Evolutionary conservation across 1,139 yeast genomes (phyloP).

Genomic region (Schwanniomyces etchellsii): DNA sequence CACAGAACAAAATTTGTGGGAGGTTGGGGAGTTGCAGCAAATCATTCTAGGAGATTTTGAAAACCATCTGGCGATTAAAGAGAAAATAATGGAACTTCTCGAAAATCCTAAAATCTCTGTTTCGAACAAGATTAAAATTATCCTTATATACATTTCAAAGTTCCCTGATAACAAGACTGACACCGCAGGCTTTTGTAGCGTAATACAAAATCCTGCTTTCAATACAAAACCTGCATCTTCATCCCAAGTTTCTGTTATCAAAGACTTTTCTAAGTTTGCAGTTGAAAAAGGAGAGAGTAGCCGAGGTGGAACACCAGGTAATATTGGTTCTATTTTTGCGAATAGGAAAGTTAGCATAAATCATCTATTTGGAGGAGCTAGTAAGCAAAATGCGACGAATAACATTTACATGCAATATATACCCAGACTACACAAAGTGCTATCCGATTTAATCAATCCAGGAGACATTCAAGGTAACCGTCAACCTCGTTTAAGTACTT

Average conservation of each 20-base stretch:
- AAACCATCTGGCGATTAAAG: conserved; percentile 22
- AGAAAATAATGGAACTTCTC: conserved; percentile 21
- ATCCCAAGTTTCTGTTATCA: conserved; percentile 28
- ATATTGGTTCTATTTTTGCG: conserved; percentile 20
- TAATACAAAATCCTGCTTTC: conserved; percentile 23
- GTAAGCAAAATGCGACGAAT: conserved; percentile 25
- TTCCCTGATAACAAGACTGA: conserved; percentile 33
- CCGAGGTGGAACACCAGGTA: no score
- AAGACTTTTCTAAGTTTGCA: conserved; percentile 19
- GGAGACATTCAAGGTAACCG: conserved; percentile 7
- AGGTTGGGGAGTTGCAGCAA: conserved; percentile 87
- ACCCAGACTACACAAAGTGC: conserved; percentile 59
- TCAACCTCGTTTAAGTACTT: conserved; percentile 21
- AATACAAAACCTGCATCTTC: conserved; percentile 27
- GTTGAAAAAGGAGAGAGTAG: conserved; percentile 7
- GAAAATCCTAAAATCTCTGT: conserved; percentile 21
- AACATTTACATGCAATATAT: conserved; percentile 62
- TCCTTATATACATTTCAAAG: conserved; percentile 67
- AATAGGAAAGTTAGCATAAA: conserved; percentile 22
- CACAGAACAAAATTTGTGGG: conserved; percentile 61
- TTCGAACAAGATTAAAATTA: conserved; percentile 39
- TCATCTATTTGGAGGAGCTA: conserved; percentile 19
- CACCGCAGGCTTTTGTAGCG: conserved; percentile 18
- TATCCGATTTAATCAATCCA: conserved; percentile 18
- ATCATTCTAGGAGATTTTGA: conserved; percentile 62